These are phyloP conservation scores for Monilinia fructigena DNA, from an alignment of 2,329 filamentous ascomycete genomes.

Conservation along the genomic window DNA sequence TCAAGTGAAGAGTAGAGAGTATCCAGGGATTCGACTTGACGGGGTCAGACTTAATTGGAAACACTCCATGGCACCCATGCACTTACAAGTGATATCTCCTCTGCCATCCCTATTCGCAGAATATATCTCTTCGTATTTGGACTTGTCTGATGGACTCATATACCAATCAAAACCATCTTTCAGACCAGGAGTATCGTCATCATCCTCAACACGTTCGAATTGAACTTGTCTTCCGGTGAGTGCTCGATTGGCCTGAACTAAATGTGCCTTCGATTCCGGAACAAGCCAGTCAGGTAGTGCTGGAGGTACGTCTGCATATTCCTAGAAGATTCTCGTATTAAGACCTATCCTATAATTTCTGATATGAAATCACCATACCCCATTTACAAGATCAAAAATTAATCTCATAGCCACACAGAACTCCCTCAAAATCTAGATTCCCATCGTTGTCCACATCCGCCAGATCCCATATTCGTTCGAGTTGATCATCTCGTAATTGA, in stretches of 20 bases:
- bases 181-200: conserved; percentile 77
- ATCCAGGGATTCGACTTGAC: conserved; percentile 69
- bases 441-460: conserved; percentile 97
- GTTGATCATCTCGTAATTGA: conserved; percentile 72
- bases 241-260: conserved; percentile 79
- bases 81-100: conserved; percentile 76
- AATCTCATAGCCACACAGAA: conserved; percentile 98
- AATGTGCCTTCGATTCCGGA: conserved; percentile 88
- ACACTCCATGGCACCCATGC: background rate
- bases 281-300: conserved; percentile 93
- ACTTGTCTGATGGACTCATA: conserved; percentile 87
- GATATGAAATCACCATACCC: conserved; percentile 53
- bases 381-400: conserved; percentile 96
- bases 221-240: conserved; percentile 75
- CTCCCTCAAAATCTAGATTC: conserved; percentile 97
- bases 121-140: conserved; percentile 97
- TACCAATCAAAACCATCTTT: conserved; percentile 99
- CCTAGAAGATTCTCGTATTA: conserved; percentile 49
- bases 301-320: conserved; percentile 84
- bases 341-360: background rate
- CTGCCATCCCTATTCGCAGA: conserved; percentile 84
- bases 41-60: conserved; percentile 7
- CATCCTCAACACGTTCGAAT: conserved; percentile 83
- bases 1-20: conserved; percentile 82
- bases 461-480: conserved; percentile 97